Conservation (phyloP, 2,329 filamentous ascomycete genomes). For the Fusarium incarnatum region DNA sequence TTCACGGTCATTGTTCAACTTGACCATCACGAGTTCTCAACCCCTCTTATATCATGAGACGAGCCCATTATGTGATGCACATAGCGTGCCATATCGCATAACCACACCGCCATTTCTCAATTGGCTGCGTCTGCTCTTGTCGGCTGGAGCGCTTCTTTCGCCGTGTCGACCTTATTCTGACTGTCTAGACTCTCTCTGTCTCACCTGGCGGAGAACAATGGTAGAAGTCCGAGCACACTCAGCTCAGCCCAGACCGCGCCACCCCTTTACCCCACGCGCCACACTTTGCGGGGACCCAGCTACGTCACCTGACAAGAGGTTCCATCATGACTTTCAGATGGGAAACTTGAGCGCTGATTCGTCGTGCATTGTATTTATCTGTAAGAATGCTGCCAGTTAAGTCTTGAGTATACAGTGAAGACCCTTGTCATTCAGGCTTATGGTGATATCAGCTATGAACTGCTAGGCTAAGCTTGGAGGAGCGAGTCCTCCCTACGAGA, state of each 20-base stretch:
- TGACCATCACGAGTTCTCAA: slow-evolving; percentile 10
- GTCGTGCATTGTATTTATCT: not conserved
- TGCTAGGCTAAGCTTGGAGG: not conserved
- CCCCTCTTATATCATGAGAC: slow-evolving; percentile 38
- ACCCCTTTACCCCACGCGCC: slow-evolving; percentile 33
- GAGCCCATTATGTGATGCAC: slow-evolving; percentile 31
- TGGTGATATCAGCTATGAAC: not conserved
- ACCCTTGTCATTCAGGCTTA: not conserved
- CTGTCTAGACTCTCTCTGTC: slow-evolving; percentile 21
- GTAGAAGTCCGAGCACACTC: slow-evolving; percentile 25
- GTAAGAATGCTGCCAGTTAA: not conserved
- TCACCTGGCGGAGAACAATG: slow-evolving; percentile 42
- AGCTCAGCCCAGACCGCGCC: slow-evolving; percentile 27
- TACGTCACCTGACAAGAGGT: slow-evolving; percentile 13
- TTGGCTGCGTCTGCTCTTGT: slow-evolving; percentile 18
- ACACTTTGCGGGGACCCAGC: slow-evolving; percentile 23
- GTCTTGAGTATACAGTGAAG: not conserved
- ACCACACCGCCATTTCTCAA: slow-evolving; percentile 43
- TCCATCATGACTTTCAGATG: not conserved
- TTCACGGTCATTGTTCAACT: slow-evolving; percentile 4
- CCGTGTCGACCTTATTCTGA: not conserved
- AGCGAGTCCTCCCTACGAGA: not conserved
- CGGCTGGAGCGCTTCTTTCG: slow-evolving; percentile 37
- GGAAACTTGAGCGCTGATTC: not conserved
- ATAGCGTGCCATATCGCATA: slow-evolving; percentile 30